Evolutionary conservation across 192 early-diverging fungal genomes (phyloP).

Genomic region (Dissophora ornata): DNA sequence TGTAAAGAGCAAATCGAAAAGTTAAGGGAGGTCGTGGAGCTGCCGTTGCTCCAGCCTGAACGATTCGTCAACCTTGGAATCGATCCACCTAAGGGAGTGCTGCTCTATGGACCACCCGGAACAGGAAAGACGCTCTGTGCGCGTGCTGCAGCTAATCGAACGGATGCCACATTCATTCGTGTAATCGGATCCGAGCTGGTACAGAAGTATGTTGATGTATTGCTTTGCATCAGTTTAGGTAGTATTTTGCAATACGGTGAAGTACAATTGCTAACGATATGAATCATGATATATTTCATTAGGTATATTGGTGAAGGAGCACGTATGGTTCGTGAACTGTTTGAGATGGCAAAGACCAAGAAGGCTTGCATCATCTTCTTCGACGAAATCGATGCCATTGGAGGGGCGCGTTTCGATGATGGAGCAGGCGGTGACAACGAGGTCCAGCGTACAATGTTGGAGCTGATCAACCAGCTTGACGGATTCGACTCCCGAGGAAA

Average conservation of each 20-base stretch:
- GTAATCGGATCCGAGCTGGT: conserved; percentile 99
- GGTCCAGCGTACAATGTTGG: conserved; percentile 99
- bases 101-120: conserved; percentile 96
- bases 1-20: conserved; percentile 99
- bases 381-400: conserved; percentile 99
- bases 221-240: too few relatives aligned
- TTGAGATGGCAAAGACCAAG: conserved; percentile 99
- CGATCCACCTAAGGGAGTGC: conserved; percentile 98
- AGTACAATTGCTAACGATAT: too few relatives aligned
- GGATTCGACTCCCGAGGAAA: conserved; percentile 99
- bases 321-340: conserved; percentile 98
- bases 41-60: conserved; percentile 95
- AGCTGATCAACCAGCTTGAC: conserved; percentile 99
- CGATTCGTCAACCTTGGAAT: conserved; percentile 98
- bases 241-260: too few relatives aligned
- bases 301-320: conserved; percentile 97
- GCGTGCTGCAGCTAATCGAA: conserved; percentile 98
- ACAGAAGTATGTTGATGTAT: conserved; percentile 83
- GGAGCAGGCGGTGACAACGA: conserved; percentile 99
- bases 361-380: conserved; percentile 99
- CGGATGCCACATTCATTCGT: conserved; percentile 99
- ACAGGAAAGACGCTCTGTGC: conserved; percentile 99
- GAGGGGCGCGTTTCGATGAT: conserved; percentile 96
- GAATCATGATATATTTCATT: too few relatives aligned
- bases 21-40: conserved; percentile 97